Conservation (phyloP, 2,329 filamentous ascomycete species). For the Spiromastix sp. region DNA sequence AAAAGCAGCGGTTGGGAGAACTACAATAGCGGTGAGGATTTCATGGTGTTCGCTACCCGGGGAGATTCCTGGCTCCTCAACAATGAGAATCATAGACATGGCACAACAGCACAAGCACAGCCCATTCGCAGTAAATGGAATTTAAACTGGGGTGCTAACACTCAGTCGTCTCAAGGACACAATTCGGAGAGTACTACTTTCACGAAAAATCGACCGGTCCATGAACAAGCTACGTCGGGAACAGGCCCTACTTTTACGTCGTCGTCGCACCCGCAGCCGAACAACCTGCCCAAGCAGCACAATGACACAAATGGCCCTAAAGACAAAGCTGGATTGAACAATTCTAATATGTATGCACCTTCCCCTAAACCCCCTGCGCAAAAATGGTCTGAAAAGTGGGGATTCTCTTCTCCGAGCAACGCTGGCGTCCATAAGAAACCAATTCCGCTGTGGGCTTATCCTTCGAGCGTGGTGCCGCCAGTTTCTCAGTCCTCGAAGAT, state of each 20-base stretch:
- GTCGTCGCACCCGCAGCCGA: background rate
- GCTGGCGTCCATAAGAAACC: constrained; percentile 10
- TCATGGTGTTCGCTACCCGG: constrained; percentile 11
- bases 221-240: no score
- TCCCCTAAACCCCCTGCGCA: constrained; percentile 8
- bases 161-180: constrained; percentile 19
- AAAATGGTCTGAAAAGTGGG: constrained; percentile 12
- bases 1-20: constrained; percentile 19
- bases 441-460: constrained; percentile 17
- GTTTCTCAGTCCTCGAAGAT: constrained; percentile 9
- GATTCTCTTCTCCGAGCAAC: constrained; percentile 6
- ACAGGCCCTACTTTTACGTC: background rate
- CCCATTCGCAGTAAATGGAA: constrained; percentile 8
- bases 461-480: constrained; percentile 16
- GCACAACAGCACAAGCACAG: constrained; percentile 1
- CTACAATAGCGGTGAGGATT: constrained; percentile 23
- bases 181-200: constrained; percentile 16
- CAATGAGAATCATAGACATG: constrained; percentile 11
- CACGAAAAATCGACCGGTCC: no score
- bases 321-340: background rate
- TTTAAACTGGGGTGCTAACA: constrained; percentile 19
- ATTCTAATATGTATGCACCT: constrained; percentile 13
- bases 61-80: constrained; percentile 12
- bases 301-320: background rate
- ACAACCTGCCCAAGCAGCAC: background rate